These are phyloP conservation scores for Suillus ampliporus DNA, from an alignment of 768 basidiomycete genomes.

Conservation along the genomic window DNA sequence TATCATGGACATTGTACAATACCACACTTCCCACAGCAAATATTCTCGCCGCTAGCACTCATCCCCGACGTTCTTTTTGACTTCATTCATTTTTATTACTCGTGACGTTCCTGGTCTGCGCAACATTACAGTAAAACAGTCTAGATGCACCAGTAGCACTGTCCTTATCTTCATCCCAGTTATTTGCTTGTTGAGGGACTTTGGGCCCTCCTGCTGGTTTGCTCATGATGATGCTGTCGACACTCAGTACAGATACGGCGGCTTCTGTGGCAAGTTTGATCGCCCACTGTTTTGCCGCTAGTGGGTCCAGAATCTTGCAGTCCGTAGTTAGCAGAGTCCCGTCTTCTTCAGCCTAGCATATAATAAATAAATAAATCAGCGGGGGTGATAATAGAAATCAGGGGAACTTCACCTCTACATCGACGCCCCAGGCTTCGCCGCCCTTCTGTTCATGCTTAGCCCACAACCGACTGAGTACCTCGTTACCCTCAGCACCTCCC, in stretches of 20 bases:
- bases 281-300: slow-evolving; percentile 90
- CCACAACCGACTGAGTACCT: slow-evolving; percentile 87
- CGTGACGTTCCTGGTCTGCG: too few species aligned
- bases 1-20: too few species aligned
- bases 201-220: slow-evolving; percentile 51
- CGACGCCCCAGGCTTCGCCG: slow-evolving; percentile 82
- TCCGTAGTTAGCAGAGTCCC: slow-evolving; percentile 72
- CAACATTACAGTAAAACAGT: slow-evolving; percentile 35
- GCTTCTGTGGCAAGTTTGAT: slow-evolving; percentile 90
- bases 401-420: slow-evolving; percentile 69
- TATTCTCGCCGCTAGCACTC: too few species aligned
- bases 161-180: slow-evolving; percentile 79
- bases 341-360: slow-evolving; percentile 69
- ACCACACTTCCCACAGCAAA: too few species aligned
- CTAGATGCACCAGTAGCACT: slow-evolving; percentile 23
- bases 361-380: slow-evolving; percentile 12
- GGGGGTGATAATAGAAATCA: not conserved
- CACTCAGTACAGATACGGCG: slow-evolving; percentile 86
- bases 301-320: slow-evolving; percentile 81
- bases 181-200: slow-evolving; percentile 82
- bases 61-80: slow-evolving; percentile 26
- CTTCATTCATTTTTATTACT: slow-evolving; percentile 20
- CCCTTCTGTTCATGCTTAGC: slow-evolving; percentile 85
- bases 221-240: slow-evolving; percentile 98
- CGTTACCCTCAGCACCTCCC: slow-evolving; percentile 90